Conservation (phyloP, 441 rosid species). For the Arabidopsis hybrid region DNA sequence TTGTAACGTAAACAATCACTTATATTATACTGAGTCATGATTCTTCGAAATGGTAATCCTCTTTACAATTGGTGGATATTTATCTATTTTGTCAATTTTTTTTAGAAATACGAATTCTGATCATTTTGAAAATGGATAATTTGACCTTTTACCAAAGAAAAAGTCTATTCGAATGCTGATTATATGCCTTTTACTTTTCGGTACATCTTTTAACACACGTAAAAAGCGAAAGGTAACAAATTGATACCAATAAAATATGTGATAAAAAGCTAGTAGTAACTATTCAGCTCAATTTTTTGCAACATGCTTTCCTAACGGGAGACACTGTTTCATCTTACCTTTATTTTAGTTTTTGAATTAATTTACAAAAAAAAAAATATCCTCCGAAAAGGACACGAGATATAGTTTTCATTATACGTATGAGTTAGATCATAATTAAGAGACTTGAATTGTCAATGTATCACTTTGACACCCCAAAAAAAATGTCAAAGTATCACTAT, state of each 20-base stretch:
- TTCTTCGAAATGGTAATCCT: conserved; percentile 8
- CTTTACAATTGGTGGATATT: conserved; percentile 15
- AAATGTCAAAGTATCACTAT: conserved; percentile 10
- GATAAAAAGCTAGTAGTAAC: conserved; percentile 39
- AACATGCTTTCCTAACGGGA: conserved; percentile 48
- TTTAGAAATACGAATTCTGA: background rate
- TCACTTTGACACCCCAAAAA: background rate
- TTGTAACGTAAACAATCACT: conserved; percentile 2
- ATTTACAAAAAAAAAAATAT: background rate
- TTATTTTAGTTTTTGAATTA: conserved; percentile 16
- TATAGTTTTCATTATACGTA: conserved; percentile 12
- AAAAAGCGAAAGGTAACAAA: conserved; percentile 45
- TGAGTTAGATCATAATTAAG: background rate
- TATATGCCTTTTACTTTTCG: conserved; percentile 45
- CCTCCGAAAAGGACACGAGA: conserved; percentile 13
- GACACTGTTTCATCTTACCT: conserved; percentile 43
- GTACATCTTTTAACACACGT: conserved; percentile 50
- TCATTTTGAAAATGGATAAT: conserved; percentile 24
- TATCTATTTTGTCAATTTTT: background rate
- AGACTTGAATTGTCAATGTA: background rate
- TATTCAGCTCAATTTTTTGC: conserved; percentile 40
- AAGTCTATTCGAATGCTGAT: conserved; percentile 37
- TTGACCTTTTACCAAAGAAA: conserved; percentile 30
- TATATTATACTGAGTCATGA: background rate
- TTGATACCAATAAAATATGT: conserved; percentile 12